Evolutionary conservation across 2,329 filamentous ascomycete species (phyloP), one percentile per base, ranked within the genome.

Genomic region (Chaetomiaceae sp.): DNA sequence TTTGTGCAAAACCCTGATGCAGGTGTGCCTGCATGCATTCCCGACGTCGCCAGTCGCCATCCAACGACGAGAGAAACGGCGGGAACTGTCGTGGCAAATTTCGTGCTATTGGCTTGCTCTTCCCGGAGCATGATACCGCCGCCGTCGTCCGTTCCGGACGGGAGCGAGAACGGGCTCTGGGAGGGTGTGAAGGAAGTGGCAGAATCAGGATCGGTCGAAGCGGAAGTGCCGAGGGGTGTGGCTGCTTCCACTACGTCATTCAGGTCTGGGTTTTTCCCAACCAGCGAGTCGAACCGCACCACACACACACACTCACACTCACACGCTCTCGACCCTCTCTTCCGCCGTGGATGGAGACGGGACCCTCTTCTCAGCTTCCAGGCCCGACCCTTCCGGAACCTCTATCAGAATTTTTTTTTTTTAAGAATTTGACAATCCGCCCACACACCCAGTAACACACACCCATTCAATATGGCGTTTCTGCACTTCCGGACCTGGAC

Each of bases 191-290:
- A 7, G 25, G 10, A 27, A 27, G 25, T 7, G 25, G 10, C 25
- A 27, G 25, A 27, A 27, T 27, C 25, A 27, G 21, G 37, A 40
- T 27, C 23, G 21, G 39, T 14, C 39, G 21, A 30, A 41, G 39
- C 39, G 20, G 39, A 41, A 41, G 39, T 41, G 39, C 39, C 39
- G 39, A 41, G 39, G 39, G 41, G 45, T 31, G 27, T 41, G 50
- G 12, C 33, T 27, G 25, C 33, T 25, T 27, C 27, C 39, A n/a
- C 48, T 56, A 56, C 55, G 55, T 56, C 55, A 56, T 56, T 45
- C 30, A n/a, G n/a, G n/a, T 21, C 14, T n/a, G n/a, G 13, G 19
- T 13, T 23, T n/a, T 31, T 37, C 30, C 31, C 19, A 38, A 38
- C 42, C 41, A 42, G 17, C 34, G 23, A 20, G 20, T 37, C 25